Base-by-base conservation (phyloP, 1,284 basidiomycete genomes). In the Coniferiporia sulphurascens region DNA sequence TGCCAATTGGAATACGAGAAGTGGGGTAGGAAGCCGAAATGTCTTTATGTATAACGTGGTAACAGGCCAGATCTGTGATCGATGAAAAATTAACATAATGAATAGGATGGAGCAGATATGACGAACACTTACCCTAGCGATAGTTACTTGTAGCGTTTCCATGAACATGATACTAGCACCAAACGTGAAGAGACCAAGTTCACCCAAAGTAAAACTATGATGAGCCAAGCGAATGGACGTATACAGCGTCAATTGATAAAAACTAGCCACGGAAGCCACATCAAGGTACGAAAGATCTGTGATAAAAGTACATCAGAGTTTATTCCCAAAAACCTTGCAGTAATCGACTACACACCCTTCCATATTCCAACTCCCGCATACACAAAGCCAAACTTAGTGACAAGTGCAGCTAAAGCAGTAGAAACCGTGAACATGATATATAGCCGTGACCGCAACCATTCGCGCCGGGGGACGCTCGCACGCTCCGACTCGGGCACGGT, bases 181-280 rank as follows among this genome's bases (percentile, higher is more conserved):
- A 64, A 92, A 91, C 43, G 89, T 88, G 13, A 97, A 90, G 21
- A 98, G 76, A 17, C 87, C 88, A 9, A 98, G 81, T 71, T 99
- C 97, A 51, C 97, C 97, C 1, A 99, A 80, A 0, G 96, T 99
- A 73, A 98, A 96, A 12, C 92, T 93, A 22, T 90, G 84, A 65
- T 97, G 87, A 0, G 95, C 96, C 36, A 99, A 79, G 21, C 96
- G 83, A 52, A 97, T 84, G 55, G 91, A 91, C 52, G 90, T 81
- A 70, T 98, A 99, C 56, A 98, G 78, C 48, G 91, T 87, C 66
- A 93, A 87, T 70, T 99, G 97, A 72, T 91, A 98, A 74, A 96
- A 92, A 49, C 91, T 70, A 0, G 93, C 86, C 21, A 84, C 82
- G 10, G 89, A 76, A 17, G 85, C 74, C 52, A 93, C 80, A 69